phyloP scores from a whole-genome alignment of 2,329 filamentous ascomycete species.

The Chrysosporium queenslandicum region DNA sequence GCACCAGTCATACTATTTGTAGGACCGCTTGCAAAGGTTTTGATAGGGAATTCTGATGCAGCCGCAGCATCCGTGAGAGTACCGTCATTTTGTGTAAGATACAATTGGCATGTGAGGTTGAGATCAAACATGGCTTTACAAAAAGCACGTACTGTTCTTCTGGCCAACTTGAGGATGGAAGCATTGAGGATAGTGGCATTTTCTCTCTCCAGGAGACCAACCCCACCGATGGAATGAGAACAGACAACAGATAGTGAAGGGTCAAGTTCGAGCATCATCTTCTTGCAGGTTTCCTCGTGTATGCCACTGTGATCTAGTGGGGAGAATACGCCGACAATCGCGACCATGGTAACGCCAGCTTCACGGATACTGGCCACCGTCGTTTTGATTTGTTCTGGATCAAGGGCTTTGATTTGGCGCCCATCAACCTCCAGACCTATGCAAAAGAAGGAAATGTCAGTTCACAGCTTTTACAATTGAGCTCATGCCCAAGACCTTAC shows the following conservation, averaged over 20 bases:
- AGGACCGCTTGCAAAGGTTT: slow-evolving; percentile 53
- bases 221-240: slow-evolving; percentile 38
- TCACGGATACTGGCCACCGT: slow-evolving; percentile 28
- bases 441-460: neutral
- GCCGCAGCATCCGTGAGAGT: slow-evolving; percentile 47
- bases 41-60: slow-evolving; percentile 49
- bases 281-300: slow-evolving; percentile 35
- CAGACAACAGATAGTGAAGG: slow-evolving; percentile 35
- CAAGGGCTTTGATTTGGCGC: slow-evolving; percentile 34
- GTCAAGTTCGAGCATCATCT: slow-evolving; percentile 30
- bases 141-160: slow-evolving; percentile 49
- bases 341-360: slow-evolving; percentile 32
- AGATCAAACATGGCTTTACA: slow-evolving; percentile 43
- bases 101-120: slow-evolving; percentile 45
- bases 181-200: slow-evolving; percentile 58
- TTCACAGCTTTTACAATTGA: neutral
- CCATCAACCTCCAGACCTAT: slow-evolving; percentile 42
- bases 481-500: slow-evolving; percentile 1
- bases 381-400: slow-evolving; percentile 32
- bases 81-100: slow-evolving; percentile 56
- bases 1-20: slow-evolving; percentile 56
- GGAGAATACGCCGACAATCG: slow-evolving; percentile 40
- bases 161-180: slow-evolving; percentile 49
- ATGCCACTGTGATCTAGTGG: slow-evolving; percentile 37
- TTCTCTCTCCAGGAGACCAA: slow-evolving; percentile 47